Conservation (phyloP, 495 filamentous ascomycete species). For the Pyrenula aspistea region DNA sequence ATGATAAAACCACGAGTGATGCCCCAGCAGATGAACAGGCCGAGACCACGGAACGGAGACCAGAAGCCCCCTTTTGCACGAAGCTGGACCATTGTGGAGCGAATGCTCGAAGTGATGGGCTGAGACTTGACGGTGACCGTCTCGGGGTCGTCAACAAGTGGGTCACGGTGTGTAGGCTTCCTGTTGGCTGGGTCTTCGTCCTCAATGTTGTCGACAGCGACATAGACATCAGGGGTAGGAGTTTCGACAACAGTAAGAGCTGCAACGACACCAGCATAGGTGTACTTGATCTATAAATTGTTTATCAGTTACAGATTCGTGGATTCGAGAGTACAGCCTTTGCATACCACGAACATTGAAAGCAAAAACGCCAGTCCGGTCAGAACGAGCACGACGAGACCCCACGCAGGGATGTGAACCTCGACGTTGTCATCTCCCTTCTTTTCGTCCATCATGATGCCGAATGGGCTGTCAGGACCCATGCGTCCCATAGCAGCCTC, state of each 20-base stretch:
- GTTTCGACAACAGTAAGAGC: slow-evolving; percentile 52
- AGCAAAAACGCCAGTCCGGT: not conserved
- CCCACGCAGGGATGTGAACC: not conserved
- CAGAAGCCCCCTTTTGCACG: slow-evolving; percentile 36
- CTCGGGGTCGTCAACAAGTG: slow-evolving; percentile 13
- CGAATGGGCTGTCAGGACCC: not conserved
- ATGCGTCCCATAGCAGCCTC: not conserved
- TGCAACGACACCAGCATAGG: slow-evolving; percentile 42
- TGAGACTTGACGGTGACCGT: slow-evolving; percentile 25
- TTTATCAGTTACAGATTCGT: not conserved
- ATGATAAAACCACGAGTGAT: slow-evolving; percentile 18
- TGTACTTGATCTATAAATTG: slow-evolving; percentile 26
- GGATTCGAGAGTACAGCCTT: not conserved
- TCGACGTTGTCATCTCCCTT: not conserved
- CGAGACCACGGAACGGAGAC: slow-evolving; percentile 47
- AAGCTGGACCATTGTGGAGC: slow-evolving; percentile 45
- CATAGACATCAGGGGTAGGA: slow-evolving; percentile 44
- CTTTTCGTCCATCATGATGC: not conserved
- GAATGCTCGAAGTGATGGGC: slow-evolving; percentile 49
- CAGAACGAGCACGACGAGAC: not conserved
- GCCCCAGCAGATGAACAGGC: slow-evolving; percentile 19
- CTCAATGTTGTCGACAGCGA: slow-evolving; percentile 16
- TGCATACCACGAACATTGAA: not conserved
- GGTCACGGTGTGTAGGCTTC: slow-evolving; percentile 5
- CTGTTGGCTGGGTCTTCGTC: slow-evolving; percentile 19